Base-by-base conservation (phyloP, 2,329 filamentous ascomycete species). In the Rhytidhysteron rufulum region DNA sequence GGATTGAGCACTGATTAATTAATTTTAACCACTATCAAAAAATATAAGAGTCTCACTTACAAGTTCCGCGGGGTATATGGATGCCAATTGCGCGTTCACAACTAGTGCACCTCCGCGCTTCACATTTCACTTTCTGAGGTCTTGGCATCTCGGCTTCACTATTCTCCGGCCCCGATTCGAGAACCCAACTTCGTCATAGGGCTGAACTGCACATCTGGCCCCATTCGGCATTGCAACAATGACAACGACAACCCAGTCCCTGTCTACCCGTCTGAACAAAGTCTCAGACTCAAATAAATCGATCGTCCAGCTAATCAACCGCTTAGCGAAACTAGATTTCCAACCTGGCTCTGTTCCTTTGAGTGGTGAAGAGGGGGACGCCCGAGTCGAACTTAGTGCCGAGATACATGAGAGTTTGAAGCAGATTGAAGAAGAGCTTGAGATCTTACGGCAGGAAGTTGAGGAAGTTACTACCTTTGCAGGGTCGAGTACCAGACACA, bases 401-500 rank as follows among this genome's bases (percentile, higher is more conserved):
- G 89, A 96, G 62, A 95, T 96, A 48, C 82, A 85, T 50, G 82
- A 87, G 55, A 78, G 78, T 15, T 67, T 96, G 45, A 84, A 87
- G 52, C 83, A 86, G 42, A 79, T 86, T 36, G 83, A 94, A 54
- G 88, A 94, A 47, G 88, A 95, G 43, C 78, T 93, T 49, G 90
- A 95, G 63, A 66, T 93, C 15, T 60, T 96, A 24, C 74, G 73
- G 34, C 88, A 93, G 59, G 89, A 95, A 55, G 75, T 88, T 20
- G 78, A 85, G 45, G 88, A 88, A 53, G 67, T 89, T 19, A 72
- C 78, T 25, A 63, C 72, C 3, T 57, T 48, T 16, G 50, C 59
- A 35, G 60, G 63, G 42, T 62, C 61, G 38, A 39, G 35, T 55
- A 53, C n/a, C 16, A 51, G 48, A 51, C 57, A 60, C 41, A 67